phyloP scores from a whole-genome alignment of 257 asterid species.

The Haberlea rhodopensis region DNA sequence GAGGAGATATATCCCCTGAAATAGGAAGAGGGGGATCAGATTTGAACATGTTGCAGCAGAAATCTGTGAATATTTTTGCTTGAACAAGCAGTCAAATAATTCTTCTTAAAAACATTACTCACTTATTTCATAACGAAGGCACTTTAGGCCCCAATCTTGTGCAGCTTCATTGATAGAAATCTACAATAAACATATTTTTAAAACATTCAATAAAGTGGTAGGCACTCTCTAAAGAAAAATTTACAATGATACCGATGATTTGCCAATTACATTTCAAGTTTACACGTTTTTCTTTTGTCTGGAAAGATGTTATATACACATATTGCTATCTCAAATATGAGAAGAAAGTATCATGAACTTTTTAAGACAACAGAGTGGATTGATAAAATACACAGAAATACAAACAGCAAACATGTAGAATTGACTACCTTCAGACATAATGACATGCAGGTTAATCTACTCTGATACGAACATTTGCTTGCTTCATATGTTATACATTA shows the following conservation, averaged over 20 bases:
- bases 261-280: constrained; percentile 12
- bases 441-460: not conserved
- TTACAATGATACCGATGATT: not conserved
- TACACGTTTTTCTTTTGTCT: not conserved
- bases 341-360: not conserved
- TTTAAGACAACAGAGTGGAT: not conserved
- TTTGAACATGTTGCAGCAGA: constrained; percentile 21
- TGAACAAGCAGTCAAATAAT: constrained; percentile 11
- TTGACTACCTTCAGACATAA: not conserved
- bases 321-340: not conserved
- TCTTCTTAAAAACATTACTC: constrained; percentile 30
- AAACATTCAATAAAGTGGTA: constrained; percentile 16
- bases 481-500: not conserved
- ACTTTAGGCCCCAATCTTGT: constrained; percentile 76
- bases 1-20: constrained; percentile 92
- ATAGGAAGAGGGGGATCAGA: constrained; percentile 16
- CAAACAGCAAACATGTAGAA: not conserved
- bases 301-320: not conserved
- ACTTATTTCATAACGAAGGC: constrained; percentile 97
- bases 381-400: no score
- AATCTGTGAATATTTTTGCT: constrained; percentile 1
- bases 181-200: constrained; percentile 39
- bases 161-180: constrained; percentile 86
- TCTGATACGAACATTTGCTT: not conserved
- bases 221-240: not conserved